Conservation (phyloP, 2,329 filamentous ascomycete genomes). For the Penicillium sp. region DNA sequence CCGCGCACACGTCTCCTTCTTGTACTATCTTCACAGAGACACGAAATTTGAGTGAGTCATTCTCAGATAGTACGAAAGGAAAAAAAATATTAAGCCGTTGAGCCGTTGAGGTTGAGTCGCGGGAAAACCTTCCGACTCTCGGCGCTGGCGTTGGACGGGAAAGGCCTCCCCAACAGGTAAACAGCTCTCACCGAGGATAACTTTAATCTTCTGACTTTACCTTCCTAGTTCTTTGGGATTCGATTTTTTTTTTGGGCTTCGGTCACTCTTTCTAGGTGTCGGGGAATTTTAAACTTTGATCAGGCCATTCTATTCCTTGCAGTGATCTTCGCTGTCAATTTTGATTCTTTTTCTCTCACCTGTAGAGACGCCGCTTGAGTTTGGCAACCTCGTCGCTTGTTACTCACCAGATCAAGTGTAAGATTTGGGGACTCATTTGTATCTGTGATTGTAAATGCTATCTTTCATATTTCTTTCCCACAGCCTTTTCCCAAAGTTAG, state of each 20-base stretch:
- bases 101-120: constrained; percentile 11
- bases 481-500: background rate
- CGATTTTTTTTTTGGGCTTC: background rate
- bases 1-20: background rate
- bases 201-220: constrained; percentile 10
- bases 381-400: background rate
- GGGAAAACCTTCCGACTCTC: constrained; percentile 16
- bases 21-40: background rate
- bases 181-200: constrained; percentile 21
- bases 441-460: background rate
- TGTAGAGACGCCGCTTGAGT: background rate
- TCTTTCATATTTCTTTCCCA: background rate
- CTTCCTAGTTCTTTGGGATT: background rate
- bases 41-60: background rate
- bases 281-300: background rate
- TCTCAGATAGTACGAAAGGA: background rate
- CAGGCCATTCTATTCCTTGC: background rate
- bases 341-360: background rate
- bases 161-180: constrained; percentile 13
- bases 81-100: constrained; percentile 8
- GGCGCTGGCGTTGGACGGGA: constrained; percentile 2
- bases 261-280: background rate
- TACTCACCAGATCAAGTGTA: background rate
- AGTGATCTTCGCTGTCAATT: background rate
- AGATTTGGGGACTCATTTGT: background rate